Evolutionary conservation across 2,329 filamentous ascomycete species (phyloP), one percentile per base, ranked within the genome.

Genomic region (Sporothrix inflata): DNA sequence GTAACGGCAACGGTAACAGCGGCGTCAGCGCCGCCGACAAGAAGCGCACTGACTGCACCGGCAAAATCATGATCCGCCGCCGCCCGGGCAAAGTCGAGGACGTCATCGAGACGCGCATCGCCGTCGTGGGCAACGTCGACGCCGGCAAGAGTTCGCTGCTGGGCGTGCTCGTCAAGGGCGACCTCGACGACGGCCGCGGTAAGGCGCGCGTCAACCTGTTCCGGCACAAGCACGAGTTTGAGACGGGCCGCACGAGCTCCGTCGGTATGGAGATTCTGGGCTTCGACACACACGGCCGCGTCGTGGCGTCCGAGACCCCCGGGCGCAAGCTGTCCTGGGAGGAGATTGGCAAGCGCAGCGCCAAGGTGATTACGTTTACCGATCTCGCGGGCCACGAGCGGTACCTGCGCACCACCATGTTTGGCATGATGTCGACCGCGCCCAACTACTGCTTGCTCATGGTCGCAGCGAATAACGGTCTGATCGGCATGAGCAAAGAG

Each of bases 241-340:
- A 99, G 82, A 96, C 93, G 63, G 96, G 96, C 1, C 88, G 96
- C 75, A 99, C 96, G 11, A 97, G 94, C 79, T 98, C 94, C 0
- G 96, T 99, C 0, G 95, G 96, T 55, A 97, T 98, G 94, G 96
- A 99, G 81, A 98, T 98, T 74, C 94, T 98, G 91, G 96, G 96
- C 1, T 99, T 98, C 77, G 94, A 98, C 81, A 94, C 92, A 68
- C 87, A 88, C 71, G 95, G 96, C 38, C 89, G 94, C 34, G 91
- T 97, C 38, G 88, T 98, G 19, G 89, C 90, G 19, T 95, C 93
- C 51, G 92, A 92, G 73, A 92, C 91, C 0, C 92, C 94, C 1
- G 95, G 94, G 0, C 89, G 85, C 55, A 89, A 89, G 76, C 84
- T 98, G 45, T 95, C 94, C 4, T 99, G 96, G 96, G 95, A 98